Percentiles rank a stretch among this genome's conserved stretches.
Evolutionary conservation across 805 yeast genomes (phyloP).

Genomic region (Vanderwaltozyma yarrowii): DNA sequence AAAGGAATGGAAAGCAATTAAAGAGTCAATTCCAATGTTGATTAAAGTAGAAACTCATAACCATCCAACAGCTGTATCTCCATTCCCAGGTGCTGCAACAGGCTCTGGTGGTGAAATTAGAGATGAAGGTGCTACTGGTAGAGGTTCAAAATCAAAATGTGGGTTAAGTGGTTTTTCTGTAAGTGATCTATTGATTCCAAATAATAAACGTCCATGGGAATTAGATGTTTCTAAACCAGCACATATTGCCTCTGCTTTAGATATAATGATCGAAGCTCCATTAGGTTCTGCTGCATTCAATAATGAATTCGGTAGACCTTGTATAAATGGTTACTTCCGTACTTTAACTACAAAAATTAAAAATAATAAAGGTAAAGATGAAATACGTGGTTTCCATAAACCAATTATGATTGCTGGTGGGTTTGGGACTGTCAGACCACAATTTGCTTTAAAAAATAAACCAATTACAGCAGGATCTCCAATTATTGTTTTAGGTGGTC

Average conservation of each 20-base stretch:
- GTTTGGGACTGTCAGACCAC: conserved; percentile 92
- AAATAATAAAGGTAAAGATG: conserved; percentile 50
- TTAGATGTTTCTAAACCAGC: conserved; percentile 76
- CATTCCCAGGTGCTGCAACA: conserved; percentile 98
- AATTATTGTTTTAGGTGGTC: conserved; percentile 93
- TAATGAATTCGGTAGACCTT: conserved; percentile 98
- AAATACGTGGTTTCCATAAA: conserved; percentile 92
- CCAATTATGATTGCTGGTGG: conserved; percentile 99
- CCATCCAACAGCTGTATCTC: conserved; percentile 99
- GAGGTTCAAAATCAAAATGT: conserved; percentile 95
- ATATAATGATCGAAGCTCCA: conserved; percentile 96
- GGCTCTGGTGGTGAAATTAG: conserved; percentile 99
- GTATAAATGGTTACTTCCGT: conserved; percentile 92
- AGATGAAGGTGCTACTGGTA: conserved; percentile 99
- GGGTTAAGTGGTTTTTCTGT: conserved; percentile 92
- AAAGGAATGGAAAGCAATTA: conserved; percentile 61
- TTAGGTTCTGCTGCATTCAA: conserved; percentile 96
- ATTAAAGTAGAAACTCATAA: conserved; percentile 98
- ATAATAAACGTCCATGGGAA: conserved; percentile 91
- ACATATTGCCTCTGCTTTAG: conserved; percentile 87
- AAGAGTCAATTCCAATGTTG: conserved; percentile 77
- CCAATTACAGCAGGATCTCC: conserved; percentile 87
- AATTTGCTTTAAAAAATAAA: conserved; percentile 76
- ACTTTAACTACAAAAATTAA: conserved; percentile 77
- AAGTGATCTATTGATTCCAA: conserved; percentile 82